Percentiles rank a stretch among this genome's conserved stretches.
Conservation (phyloP, 768 basidiomycete species). For the Panellus pusillus region DNA sequence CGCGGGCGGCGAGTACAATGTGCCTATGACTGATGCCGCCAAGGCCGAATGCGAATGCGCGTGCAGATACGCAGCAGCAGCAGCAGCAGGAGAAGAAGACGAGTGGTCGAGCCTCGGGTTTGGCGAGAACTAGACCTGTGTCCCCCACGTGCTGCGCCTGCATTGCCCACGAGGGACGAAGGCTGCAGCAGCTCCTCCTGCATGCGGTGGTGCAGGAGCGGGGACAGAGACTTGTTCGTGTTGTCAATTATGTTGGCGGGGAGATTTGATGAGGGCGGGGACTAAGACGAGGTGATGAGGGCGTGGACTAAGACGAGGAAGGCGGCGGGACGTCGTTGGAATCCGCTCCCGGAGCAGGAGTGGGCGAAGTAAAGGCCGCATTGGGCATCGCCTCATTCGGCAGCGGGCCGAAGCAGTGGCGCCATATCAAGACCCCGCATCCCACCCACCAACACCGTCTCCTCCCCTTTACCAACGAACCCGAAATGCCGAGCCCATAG, state of each 20-base stretch:
- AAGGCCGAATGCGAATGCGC: no score
- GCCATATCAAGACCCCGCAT: constrained; percentile 19
- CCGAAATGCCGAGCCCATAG: neutral
- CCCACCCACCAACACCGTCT: constrained; percentile 21
- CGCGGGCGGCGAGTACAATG: constrained; percentile 43
- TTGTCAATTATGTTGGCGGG: no score
- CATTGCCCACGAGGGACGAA: constrained; percentile 35
- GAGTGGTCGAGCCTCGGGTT: constrained; percentile 73
- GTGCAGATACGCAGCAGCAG: no score
- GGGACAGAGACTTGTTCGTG: constrained; percentile 12
- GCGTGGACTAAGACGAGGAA: no score
- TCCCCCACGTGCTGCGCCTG: constrained; percentile 83
- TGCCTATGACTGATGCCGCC: no score
- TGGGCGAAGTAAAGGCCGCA: neutral
- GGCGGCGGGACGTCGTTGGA: no score
- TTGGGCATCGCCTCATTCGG: constrained; percentile 18
- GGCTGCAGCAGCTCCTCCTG: constrained; percentile 7
- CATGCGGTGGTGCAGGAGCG: no score
- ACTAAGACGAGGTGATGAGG: no score
- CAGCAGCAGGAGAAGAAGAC: constrained; percentile 24
- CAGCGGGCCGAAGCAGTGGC: no score
- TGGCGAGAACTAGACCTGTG: constrained; percentile 80
- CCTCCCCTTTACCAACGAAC: constrained; percentile 5
- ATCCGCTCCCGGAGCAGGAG: no score
- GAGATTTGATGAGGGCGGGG: no score